Conservation (phyloP, 2,329 filamentous ascomycete genomes). For the Aureobasidium musti region DNA sequence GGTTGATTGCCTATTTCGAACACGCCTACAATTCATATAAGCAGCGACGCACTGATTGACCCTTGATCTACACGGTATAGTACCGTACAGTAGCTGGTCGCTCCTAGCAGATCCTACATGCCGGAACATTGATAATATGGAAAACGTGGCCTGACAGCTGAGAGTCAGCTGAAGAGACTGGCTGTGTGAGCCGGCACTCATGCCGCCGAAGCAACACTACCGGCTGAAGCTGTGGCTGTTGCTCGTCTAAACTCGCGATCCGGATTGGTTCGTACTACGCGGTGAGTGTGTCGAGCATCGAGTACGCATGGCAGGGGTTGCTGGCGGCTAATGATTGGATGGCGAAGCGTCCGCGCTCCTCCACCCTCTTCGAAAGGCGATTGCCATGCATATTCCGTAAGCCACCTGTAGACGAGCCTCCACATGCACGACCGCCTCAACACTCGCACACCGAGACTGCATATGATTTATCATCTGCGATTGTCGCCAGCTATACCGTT, state of each 20-base stretch:
- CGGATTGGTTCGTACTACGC: neutral
- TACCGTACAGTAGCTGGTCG: neutral
- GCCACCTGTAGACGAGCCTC: neutral
- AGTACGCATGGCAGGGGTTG: neutral
- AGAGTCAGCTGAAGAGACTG: neutral
- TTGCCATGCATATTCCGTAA: neutral
- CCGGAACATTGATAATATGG: no score
- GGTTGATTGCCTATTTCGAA: neutral
- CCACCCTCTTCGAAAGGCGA: neutral
- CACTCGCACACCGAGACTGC: neutral
- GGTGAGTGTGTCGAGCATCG: neutral
- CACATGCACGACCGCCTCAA: neutral
- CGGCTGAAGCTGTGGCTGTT: neutral
- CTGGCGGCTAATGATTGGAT: neutral
- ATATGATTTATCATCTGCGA: constrained; percentile 3
- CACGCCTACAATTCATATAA: no score
- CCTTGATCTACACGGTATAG: neutral
- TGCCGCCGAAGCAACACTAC: neutral
- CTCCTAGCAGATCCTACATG: neutral
- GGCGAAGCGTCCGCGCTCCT: constrained; percentile 13
- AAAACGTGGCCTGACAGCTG: neutral
- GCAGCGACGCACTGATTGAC: neutral
- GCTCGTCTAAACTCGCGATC: no score
- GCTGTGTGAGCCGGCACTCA: neutral
- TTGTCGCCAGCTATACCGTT: neutral